These are phyloP conservation scores for Nemania sp. DNA, from an alignment of 2,329 filamentous ascomycete genomes.

Conservation along the genomic window DNA sequence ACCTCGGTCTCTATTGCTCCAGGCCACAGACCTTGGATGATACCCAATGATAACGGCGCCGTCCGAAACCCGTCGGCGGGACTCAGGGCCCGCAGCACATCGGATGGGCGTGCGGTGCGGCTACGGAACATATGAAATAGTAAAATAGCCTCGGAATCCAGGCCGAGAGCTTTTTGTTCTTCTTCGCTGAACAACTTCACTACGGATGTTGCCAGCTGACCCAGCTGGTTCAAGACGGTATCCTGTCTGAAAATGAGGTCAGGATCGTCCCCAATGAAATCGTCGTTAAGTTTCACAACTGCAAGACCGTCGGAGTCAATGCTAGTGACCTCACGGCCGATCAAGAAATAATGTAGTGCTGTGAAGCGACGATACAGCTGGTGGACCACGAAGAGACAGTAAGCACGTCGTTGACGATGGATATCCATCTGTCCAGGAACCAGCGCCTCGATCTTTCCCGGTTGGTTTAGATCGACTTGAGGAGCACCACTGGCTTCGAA, in stretches of 20 bases:
- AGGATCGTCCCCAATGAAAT: slow-evolving; percentile 12
- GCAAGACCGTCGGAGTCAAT: not conserved
- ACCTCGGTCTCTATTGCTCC: slow-evolving; percentile 30
- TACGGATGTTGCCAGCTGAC: slow-evolving; percentile 35
- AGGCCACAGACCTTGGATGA: slow-evolving; percentile 38
- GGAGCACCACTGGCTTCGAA: slow-evolving; percentile 23
- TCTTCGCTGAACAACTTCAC: slow-evolving; percentile 31
- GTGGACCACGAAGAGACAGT: slow-evolving; percentile 34
- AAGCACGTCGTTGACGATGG: slow-evolving; percentile 30
- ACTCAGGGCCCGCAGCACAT: slow-evolving; percentile 18
- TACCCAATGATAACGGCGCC: slow-evolving; percentile 38
- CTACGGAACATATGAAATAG: slow-evolving; percentile 29
- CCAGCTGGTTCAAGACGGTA: slow-evolving; percentile 34
- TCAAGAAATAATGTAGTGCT: not conserved
- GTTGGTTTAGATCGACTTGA: slow-evolving; percentile 20
- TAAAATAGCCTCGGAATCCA: slow-evolving; percentile 31
- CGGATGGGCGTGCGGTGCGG: not conserved
- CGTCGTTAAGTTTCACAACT: slow-evolving; percentile 22
- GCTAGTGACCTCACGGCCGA: not conserved
- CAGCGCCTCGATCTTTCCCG: slow-evolving; percentile 24
- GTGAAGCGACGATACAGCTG: slow-evolving; percentile 39
- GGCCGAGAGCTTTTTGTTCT: slow-evolving; percentile 33
- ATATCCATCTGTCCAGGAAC: slow-evolving; percentile 2
- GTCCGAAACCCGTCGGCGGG: slow-evolving; percentile 31
- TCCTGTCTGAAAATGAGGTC: slow-evolving; percentile 28